Conservation (phyloP, 768 basidiomycete species). For the Phlebiopsis gigantea region DNA sequence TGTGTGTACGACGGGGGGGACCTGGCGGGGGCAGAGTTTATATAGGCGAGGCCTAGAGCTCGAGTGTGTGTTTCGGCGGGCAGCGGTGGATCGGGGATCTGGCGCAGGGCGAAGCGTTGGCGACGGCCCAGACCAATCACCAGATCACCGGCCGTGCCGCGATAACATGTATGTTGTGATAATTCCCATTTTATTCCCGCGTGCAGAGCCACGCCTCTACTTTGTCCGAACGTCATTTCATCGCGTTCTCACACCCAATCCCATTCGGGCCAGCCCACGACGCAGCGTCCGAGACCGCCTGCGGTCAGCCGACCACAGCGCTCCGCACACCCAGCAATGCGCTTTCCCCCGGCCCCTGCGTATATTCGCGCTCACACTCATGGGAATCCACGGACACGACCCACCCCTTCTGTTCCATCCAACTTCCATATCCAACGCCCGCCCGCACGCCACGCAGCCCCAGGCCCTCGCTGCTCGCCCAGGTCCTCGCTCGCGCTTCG, state of each 20-base stretch:
- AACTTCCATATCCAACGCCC: background rate
- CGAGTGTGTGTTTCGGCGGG: conserved; percentile 5
- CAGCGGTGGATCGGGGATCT: conserved; percentile 8
- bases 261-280: background rate
- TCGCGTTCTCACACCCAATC: background rate
- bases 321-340: conserved; percentile 4
- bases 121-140: background rate
- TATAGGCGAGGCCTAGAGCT: conserved; percentile 8
- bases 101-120: background rate
- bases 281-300: background rate
- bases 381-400: background rate
- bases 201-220: background rate
- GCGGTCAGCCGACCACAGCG: conserved; percentile 12
- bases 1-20: background rate
- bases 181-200: background rate
- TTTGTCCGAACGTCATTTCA: conserved; percentile 7
- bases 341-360: background rate
- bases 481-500: no score
- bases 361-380: background rate
- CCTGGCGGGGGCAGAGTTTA: conserved; percentile 1
- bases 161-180: background rate
- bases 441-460: no score
- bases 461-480: no score
- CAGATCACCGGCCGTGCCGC: background rate
- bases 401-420: no score